Evolutionary conservation across 2,329 filamentous ascomycete genomes (phyloP), one percentile per base, ranked within the genome.

Genomic region (Arthrocladium fulminans): DNA sequence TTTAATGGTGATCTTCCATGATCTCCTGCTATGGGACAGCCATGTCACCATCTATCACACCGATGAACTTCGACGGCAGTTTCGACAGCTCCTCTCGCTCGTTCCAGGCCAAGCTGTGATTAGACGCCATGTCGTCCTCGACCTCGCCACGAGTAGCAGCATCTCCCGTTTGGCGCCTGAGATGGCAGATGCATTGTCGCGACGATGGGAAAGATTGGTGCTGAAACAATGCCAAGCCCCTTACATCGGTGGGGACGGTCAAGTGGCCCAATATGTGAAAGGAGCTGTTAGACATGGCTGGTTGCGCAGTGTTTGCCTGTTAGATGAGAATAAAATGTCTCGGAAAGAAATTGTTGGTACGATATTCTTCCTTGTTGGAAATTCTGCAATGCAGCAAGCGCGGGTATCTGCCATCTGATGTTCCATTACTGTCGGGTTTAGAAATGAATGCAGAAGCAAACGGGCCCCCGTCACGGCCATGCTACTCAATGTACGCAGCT

Each of bases 171-270:
- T 94, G 3, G 73, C 79, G 25, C 68, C 76, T 4, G 73, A 74
- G 1, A 89, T 94, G 61, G 79, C 84, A 1, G 72, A 72, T 38
- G 80, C 79, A 25, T 83, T 90, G 46, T 68, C 76, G 13, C 67
- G 74, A 25, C 73, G 79, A 22, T 80, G 79, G 59, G 88, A 95
- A 67, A 88, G 88, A 0, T 71, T 90, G 10, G 80, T 95, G 0
- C 63, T 94, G 45, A 94, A 94, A 63, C 79, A 83, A 1, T 72
- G 70, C 24, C 81, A 88, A 50, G 79, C 83, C n/a, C 81, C 87
- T 0, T 94, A 94, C 60, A 84, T 94, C 53, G 69, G 77, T 50
- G 15, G 24, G 20, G 49, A 61, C 64, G 3, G 70, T 70, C 9
- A 71, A 68, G 48, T 43, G 3, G n/a, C 40, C 23, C 34, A 27